A percentile compares a stretch with the other conserved stretches of the same genome.
Evolutionary conservation across 306 rosid species (phyloP).

Genomic region (Vigna trinervia): DNA sequence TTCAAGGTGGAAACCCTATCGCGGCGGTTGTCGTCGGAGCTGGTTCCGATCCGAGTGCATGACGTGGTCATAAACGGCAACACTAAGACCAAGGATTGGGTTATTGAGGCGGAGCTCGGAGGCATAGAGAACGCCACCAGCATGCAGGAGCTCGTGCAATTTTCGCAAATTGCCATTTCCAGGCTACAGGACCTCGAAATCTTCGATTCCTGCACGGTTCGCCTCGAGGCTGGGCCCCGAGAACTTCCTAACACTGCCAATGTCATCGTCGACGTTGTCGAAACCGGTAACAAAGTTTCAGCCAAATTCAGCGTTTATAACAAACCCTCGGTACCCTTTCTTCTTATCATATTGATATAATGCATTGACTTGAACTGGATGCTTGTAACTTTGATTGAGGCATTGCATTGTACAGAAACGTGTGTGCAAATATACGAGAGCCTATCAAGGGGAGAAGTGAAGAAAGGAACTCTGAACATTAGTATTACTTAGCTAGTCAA

Average conservation of each 20-base stretch:
- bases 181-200: slow-evolving; percentile 73
- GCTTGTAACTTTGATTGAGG: slow-evolving; percentile 10
- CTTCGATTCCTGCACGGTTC: slow-evolving; percentile 74
- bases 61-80: slow-evolving; percentile 79
- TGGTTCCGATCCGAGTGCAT: slow-evolving; percentile 78
- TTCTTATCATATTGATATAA: not conserved
- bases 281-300: slow-evolving; percentile 57
- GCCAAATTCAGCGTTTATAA: slow-evolving; percentile 71
- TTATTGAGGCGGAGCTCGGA: slow-evolving; percentile 79
- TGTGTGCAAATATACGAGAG: not conserved
- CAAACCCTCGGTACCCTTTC: slow-evolving; percentile 70
- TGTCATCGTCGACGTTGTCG: slow-evolving; percentile 80
- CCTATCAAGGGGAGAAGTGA: not conserved
- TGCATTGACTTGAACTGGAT: not conserved
- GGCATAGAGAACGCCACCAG: slow-evolving; percentile 64
- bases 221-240: slow-evolving; percentile 80
- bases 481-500: not conserved
- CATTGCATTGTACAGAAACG: not conserved
- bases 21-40: slow-evolving; percentile 63
- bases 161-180: slow-evolving; percentile 63
- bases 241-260: slow-evolving; percentile 80
- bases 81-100: slow-evolving; percentile 76
- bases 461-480: not conserved
- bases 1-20: slow-evolving; percentile 62
- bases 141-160: slow-evolving; percentile 79